Evolutionary conservation across 2,329 filamentous ascomycete genomes (phyloP).

Genomic region (Colletotrichum tropicale): DNA sequence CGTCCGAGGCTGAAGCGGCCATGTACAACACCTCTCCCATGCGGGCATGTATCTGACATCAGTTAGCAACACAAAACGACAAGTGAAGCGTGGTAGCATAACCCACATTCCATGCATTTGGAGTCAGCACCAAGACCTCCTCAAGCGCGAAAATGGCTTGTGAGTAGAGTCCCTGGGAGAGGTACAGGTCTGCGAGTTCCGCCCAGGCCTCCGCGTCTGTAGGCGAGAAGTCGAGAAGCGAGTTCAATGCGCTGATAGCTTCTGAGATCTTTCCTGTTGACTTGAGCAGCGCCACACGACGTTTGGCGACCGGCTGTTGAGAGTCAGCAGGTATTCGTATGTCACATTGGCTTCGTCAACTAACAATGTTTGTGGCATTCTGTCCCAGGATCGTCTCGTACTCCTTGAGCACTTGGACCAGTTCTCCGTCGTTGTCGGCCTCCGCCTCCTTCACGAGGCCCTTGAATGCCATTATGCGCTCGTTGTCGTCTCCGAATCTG

Average conservation of each 20-base stretch:
- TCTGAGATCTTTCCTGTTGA: slow-evolving; percentile 74
- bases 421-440: slow-evolving; percentile 66
- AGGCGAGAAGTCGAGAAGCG: slow-evolving; percentile 81
- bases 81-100: not conserved
- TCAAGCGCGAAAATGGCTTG: slow-evolving; percentile 90
- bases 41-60: slow-evolving; percentile 78
- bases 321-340: slow-evolving; percentile 30
- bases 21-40: slow-evolving; percentile 85
- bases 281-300: slow-evolving; percentile 79
- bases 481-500: slow-evolving; percentile 84
- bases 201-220: slow-evolving; percentile 94
- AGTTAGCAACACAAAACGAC: not conserved
- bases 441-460: slow-evolving; percentile 86
- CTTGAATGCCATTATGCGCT: slow-evolving; percentile 82
- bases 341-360: slow-evolving; percentile 30
- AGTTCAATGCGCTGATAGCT: slow-evolving; percentile 74
- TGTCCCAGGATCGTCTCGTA: slow-evolving; percentile 79
- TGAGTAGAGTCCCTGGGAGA: slow-evolving; percentile 75
- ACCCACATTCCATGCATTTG: slow-evolving; percentile 94
- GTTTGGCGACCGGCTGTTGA: slow-evolving; percentile 78
- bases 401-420: slow-evolving; percentile 74
- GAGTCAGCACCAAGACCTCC: slow-evolving; percentile 84
- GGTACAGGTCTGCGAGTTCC: slow-evolving; percentile 87
- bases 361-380: slow-evolving; percentile 80
- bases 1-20: slow-evolving; percentile 55